phyloP scores from a whole-genome alignment of 768 basidiomycete genomes.

The Tremella mesenterica region DNA sequence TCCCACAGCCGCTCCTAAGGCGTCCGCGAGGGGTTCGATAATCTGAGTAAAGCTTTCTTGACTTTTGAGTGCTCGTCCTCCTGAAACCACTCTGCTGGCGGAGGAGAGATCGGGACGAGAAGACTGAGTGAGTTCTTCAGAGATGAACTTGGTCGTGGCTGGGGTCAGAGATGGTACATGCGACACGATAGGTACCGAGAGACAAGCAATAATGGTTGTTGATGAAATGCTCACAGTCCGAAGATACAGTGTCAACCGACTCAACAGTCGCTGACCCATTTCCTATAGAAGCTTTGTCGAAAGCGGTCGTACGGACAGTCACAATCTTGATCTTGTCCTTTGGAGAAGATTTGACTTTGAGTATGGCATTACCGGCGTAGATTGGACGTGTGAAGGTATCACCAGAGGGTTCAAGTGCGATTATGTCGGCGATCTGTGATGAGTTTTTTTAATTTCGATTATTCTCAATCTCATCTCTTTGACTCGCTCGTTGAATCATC shows the following conservation, averaged over 20 bases:
- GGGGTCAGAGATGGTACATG: neutral
- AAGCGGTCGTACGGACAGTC: constrained; percentile 86
- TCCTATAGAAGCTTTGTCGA: constrained; percentile 56
- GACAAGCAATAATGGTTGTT: neutral
- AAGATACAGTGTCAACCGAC: constrained; percentile 51
- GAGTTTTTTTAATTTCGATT: neutral
- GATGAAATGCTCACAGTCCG: constrained; percentile 30
- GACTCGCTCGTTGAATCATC: no score
- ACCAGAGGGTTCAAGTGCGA: constrained; percentile 59
- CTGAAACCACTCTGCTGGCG: constrained; percentile 82
- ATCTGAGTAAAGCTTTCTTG: constrained; percentile 82
- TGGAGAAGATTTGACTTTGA: constrained; percentile 71
- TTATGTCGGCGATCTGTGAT: constrained; percentile 68
- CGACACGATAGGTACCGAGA: no score
- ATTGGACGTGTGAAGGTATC: constrained; percentile 84
- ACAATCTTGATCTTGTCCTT: constrained; percentile 81
- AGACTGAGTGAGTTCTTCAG: constrained; percentile 66
- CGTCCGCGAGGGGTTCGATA: constrained; percentile 85
- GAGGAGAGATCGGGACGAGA: constrained; percentile 85
- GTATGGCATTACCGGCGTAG: constrained; percentile 95
- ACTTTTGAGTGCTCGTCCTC: constrained; percentile 88
- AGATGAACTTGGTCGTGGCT: constrained; percentile 46
- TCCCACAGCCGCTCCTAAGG: constrained; percentile 87
- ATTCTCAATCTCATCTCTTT: neutral
- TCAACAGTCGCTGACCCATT: constrained; percentile 53